Evolutionary conservation across 192 early-diverging fungal species (phyloP).

Genomic region (Mortierella alpina): DNA sequence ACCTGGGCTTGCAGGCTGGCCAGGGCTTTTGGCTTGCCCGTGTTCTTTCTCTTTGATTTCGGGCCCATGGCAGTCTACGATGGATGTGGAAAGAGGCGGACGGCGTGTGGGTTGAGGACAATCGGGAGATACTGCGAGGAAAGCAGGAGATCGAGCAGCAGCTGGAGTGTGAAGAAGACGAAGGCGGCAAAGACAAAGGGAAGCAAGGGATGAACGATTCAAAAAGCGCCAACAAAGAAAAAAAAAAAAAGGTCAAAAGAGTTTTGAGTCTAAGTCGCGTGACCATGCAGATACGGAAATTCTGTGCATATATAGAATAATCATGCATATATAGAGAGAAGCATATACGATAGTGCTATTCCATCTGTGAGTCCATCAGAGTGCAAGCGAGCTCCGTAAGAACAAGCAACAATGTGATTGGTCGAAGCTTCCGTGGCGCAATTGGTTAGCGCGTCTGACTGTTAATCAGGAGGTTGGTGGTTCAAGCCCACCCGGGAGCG

Average conservation of each 20-base stretch:
- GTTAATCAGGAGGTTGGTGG: slow-evolving; percentile 74
- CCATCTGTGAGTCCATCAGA: too few species aligned
- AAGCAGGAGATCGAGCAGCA: not conserved
- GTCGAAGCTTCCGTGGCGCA: slow-evolving; percentile 61
- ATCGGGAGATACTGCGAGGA: too few species aligned
- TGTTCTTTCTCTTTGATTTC: slow-evolving; percentile 42
- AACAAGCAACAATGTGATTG: too few species aligned
- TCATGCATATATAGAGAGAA: too few species aligned
- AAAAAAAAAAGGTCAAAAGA: not conserved
- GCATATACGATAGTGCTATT: too few species aligned
- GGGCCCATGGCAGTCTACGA: slow-evolving; percentile 13
- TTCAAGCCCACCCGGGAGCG: slow-evolving; percentile 70
- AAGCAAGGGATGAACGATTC: not conserved
- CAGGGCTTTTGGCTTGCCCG: slow-evolving; percentile 28
- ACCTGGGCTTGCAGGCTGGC: slow-evolving; percentile 30
- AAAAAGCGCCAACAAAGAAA: not conserved
- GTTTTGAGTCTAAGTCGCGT: too few species aligned
- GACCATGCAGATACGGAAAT: too few species aligned
- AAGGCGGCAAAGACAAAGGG: not conserved
- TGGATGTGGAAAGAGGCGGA: not conserved
- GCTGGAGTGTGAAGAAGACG: not conserved
- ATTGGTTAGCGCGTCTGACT: slow-evolving; percentile 72
- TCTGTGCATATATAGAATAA: too few species aligned
- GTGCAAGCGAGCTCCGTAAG: too few species aligned
- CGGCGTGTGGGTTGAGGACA: too few species aligned